Conservation (phyloP, 495 filamentous ascomycete genomes). For the Ramalina intermedia region DNA sequence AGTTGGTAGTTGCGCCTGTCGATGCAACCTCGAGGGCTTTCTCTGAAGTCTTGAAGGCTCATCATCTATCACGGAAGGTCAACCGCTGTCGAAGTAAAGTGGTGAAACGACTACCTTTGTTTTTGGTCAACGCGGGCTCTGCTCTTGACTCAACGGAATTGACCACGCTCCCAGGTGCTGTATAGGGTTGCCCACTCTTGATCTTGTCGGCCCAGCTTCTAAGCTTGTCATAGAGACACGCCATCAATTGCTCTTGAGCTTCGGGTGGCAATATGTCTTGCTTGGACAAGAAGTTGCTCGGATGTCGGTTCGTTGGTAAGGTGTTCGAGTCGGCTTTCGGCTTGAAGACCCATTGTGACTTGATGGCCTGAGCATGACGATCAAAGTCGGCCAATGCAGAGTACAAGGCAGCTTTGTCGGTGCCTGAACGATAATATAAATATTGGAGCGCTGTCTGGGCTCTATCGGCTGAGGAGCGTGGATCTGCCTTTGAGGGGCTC, state of each 20-base stretch:
- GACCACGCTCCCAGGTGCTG: neutral
- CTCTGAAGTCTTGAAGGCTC: too few species aligned
- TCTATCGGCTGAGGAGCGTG: conserved; percentile 4
- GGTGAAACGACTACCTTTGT: too few species aligned
- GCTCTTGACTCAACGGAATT: neutral
- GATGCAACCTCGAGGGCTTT: neutral
- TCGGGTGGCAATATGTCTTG: neutral
- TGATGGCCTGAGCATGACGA: conserved; percentile 3
- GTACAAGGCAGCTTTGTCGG: neutral
- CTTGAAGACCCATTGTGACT: conserved; percentile 12
- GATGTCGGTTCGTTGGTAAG: conserved; percentile 5
- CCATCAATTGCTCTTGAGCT: conserved; percentile 1
- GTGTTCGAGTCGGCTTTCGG: conserved; percentile 10
- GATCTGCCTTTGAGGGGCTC: conserved; percentile 9
- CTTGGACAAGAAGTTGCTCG: conserved; percentile 6
- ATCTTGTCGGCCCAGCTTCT: neutral
- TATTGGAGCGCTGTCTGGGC: conserved; percentile 1
- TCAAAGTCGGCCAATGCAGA: conserved; percentile 11
- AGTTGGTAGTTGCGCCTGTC: neutral
- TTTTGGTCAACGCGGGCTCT: too few species aligned
- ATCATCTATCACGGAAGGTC: too few species aligned
- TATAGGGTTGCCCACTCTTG: neutral
- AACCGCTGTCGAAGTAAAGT: too few species aligned
- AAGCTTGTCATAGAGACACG: neutral
- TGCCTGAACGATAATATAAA: conserved; percentile 4